Conservation (phyloP, 2,329 filamentous ascomycete genomes). For the Ascocoryne sarcoides region DNA sequence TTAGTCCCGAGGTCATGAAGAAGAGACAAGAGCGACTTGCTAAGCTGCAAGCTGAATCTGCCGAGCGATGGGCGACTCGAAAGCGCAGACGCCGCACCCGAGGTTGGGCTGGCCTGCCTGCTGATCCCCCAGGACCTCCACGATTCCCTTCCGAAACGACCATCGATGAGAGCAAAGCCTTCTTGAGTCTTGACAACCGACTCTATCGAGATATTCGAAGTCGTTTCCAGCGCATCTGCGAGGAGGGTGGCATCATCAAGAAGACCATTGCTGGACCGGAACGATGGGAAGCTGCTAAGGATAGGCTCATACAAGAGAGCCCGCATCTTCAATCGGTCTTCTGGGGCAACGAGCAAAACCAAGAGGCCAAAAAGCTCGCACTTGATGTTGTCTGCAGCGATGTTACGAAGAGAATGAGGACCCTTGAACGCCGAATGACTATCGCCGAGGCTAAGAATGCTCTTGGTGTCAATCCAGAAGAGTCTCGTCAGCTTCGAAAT, state of each 20-base stretch:
- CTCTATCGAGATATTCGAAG: constrained; percentile 57
- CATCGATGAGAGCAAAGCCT: constrained; percentile 66
- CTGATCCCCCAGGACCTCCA: constrained; percentile 58
- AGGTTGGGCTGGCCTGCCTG: constrained; percentile 58
- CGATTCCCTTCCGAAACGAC: constrained; percentile 78
- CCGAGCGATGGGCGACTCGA: constrained; percentile 50
- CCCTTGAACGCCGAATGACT: constrained; percentile 55
- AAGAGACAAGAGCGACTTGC: constrained; percentile 46
- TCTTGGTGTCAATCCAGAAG: constrained; percentile 59
- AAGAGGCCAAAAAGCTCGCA: constrained; percentile 56
- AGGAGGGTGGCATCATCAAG: constrained; percentile 57
- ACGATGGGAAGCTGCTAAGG: constrained; percentile 64
- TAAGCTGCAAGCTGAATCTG: constrained; percentile 48
- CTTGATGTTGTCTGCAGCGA: constrained; percentile 74
- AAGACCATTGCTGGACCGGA: constrained; percentile 68
- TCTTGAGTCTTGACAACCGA: constrained; percentile 53
- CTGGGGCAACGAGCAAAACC: constrained; percentile 46
- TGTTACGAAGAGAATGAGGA: constrained; percentile 72
- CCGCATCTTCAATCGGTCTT: constrained; percentile 55
- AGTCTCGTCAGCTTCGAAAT: constrained; percentile 56
- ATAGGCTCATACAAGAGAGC: constrained; percentile 55
- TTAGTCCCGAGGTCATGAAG: constrained; percentile 39
- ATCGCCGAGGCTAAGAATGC: constrained; percentile 67
- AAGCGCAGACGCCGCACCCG: constrained; percentile 62
- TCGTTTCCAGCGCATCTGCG: constrained; percentile 62